Evolutionary conservation across 306 rosid species (phyloP), one percentile per base, ranked within the genome.

Genomic region (Corylus avellana): DNA sequence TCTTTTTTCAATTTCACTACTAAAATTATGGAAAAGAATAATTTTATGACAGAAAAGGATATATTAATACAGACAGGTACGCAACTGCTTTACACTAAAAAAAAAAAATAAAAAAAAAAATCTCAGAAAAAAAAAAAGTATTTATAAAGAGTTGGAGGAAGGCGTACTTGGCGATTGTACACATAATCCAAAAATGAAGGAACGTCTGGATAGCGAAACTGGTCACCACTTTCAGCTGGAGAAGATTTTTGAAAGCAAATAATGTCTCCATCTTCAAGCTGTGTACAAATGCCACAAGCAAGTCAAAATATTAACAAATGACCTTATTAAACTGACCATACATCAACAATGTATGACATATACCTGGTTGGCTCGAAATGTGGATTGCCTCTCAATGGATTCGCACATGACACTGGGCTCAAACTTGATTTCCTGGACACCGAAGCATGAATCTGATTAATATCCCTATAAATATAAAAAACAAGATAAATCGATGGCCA

Each of bases 191-290:
- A 84, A 88, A 93, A 96, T 48, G 98, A 93, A 48, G 99, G 97
- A 77, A 96, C 98, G 10, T 93, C 99, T 12, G 94, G 90, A 83
- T 91, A 96, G 74, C 96, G 97, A 54, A 55, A 70, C 32, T 74
- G 91, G 63, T 84, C 92, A 56, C 72, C 88, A 76, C 47, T 87
- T 70, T 88, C 94, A 61, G 72, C 77, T 27, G 86, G 74, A 79
- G 78, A 80, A 73, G 90, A 84, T 82, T 93, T 96, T 81, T 96
- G 99, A 82, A 88, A 91, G 89, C 98, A 96, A 51, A 96, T 56
- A 79, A 96, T 91, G 80, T 96, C 99, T 47, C 99, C 99, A 84
- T 96, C 98, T 87, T 96, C 98, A 75, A 96, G 87, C 99, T 96
- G 89, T 50, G 81, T 32, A 72, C 73, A 75, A 74, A 80, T 49